Conservation (phyloP, 2,329 filamentous ascomycete species). For the Epichloe sibirici region DNA sequence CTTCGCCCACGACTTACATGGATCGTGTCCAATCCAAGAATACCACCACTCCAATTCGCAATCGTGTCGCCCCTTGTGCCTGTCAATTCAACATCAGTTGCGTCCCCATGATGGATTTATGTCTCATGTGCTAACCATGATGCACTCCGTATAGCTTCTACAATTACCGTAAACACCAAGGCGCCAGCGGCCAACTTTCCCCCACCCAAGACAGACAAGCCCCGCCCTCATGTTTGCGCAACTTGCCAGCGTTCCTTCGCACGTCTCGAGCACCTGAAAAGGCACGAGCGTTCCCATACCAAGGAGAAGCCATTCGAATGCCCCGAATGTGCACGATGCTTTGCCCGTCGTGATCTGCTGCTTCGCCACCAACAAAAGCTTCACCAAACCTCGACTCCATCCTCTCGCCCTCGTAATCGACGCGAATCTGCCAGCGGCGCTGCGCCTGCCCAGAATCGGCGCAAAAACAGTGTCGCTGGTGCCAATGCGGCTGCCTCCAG, state of each 20-base stretch:
- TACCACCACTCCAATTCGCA: background rate
- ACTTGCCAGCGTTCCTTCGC: constrained; percentile 91
- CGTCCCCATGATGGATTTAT: background rate
- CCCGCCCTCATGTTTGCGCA: constrained; percentile 81
- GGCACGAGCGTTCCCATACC: constrained; percentile 94
- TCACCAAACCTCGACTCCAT: constrained; percentile 82
- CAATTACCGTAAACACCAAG: constrained; percentile 40
- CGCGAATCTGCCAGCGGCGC: constrained; percentile 78
- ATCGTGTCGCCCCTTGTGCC: background rate
- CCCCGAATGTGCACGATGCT: constrained; percentile 86
- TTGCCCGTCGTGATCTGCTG: constrained; percentile 83
- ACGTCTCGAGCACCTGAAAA: constrained; percentile 88
- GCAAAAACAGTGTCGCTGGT: constrained; percentile 82
- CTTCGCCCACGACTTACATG: background rate
- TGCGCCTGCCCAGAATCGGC: constrained; percentile 53
- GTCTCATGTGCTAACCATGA: constrained; percentile 18
- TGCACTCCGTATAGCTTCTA: constrained; percentile 25
- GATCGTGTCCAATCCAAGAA: background rate
- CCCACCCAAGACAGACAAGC: constrained; percentile 95
- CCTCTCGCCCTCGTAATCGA: constrained; percentile 73
- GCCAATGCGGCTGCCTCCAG: constrained; percentile 30
- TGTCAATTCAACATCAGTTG: background rate
- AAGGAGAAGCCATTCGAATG: constrained; percentile 99
- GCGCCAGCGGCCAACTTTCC: constrained; percentile 42
- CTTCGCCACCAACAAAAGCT: constrained; percentile 97